phyloP scores from a whole-genome alignment of 78 protist species.

The Dictyostelium brefeldianum region DNA sequence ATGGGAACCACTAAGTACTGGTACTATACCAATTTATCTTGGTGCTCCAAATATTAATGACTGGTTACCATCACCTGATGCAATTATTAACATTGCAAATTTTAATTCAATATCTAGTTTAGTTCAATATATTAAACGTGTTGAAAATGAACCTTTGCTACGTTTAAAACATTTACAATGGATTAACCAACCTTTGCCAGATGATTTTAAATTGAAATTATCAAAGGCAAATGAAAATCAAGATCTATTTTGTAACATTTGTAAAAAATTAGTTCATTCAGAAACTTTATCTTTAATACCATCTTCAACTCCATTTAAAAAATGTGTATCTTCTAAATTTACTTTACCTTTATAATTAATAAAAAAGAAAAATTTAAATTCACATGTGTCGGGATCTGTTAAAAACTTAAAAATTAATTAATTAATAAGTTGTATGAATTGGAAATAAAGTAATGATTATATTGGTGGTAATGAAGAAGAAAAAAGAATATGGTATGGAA shows the following conservation, averaged over 20 bases:
- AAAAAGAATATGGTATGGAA: too few relatives aligned
- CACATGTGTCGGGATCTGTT: too few relatives aligned
- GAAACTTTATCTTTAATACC: not conserved
- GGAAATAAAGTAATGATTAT: too few relatives aligned
- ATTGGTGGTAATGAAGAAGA: too few relatives aligned
- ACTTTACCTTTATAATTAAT: not conserved
- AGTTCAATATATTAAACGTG: conserved; percentile 8
- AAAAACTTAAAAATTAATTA: too few relatives aligned
- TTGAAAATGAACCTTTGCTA: conserved; percentile 2
- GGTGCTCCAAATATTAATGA: conserved; percentile 69
- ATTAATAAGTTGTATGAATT: too few relatives aligned
- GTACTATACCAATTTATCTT: conserved; percentile 45
- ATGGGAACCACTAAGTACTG: conserved; percentile 21
- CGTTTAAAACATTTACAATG: conserved; percentile 35
- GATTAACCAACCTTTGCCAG: conserved; percentile 10
- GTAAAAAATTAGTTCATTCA: not conserved
- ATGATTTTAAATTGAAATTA: not conserved
- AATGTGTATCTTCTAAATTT: not conserved
- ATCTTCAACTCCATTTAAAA: not conserved
- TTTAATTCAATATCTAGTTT: conserved; percentile 11
- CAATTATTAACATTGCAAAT: conserved; percentile 33
- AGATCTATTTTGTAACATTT: not conserved
- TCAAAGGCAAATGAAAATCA: not conserved
- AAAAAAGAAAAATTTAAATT: too few relatives aligned
- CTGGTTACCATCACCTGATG: conserved; percentile 28